Base-by-base conservation (phyloP, 2,329 filamentous ascomycete genomes). In the Graphilbum sp. region DNA sequence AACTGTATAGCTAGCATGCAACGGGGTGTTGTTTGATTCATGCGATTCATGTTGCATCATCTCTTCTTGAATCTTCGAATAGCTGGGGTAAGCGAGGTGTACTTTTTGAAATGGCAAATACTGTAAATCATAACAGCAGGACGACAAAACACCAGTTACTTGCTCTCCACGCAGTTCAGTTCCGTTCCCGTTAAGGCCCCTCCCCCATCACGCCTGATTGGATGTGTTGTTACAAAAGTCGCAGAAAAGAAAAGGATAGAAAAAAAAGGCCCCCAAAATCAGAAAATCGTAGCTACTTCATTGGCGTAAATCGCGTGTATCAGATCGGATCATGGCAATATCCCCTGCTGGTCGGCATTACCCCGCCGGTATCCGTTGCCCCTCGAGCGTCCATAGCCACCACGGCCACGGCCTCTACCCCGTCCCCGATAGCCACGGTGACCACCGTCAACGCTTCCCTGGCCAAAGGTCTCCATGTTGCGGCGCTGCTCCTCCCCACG, bases 381-480 rank as follows among this genome's bases (percentile, higher is more conserved):
- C 37, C 57, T 56, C 29, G 53, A 51, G n/a, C 56, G 49, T 17
- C 53, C 52, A 32, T 41, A 47, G 7, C 60, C 61, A 17, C 66
- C 66, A 42, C 69, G 62, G 20, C 79, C 27, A 35, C 80, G 72
- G 18, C 83, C 82, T 41, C 86, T 76, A 27, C 82, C 82, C 32
- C 85, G 72, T 23, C 85, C 83, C 37, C 86, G 78, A 58, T 77
- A 90, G 38, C 76, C 75, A 43, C 81, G 72, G 55, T 75, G 81
- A 15, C 75, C 72, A 36, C 75, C 79, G 49, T 98, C 90, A 18
- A 98, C 87, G 48, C 86, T 95, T 38, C 87, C 87, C 56, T 96
- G 87, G 9, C 90, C 90, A 49, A 98, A 98, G 0, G 90, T 98
- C 61, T 98, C 90, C 53, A 98, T 82, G 55, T 96, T 96, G 62